Percentiles rank a stretch among this genome's conserved stretches.
Conservation (phyloP, 2,329 filamentous ascomycete species). For the Talaromyces sp. region DNA sequence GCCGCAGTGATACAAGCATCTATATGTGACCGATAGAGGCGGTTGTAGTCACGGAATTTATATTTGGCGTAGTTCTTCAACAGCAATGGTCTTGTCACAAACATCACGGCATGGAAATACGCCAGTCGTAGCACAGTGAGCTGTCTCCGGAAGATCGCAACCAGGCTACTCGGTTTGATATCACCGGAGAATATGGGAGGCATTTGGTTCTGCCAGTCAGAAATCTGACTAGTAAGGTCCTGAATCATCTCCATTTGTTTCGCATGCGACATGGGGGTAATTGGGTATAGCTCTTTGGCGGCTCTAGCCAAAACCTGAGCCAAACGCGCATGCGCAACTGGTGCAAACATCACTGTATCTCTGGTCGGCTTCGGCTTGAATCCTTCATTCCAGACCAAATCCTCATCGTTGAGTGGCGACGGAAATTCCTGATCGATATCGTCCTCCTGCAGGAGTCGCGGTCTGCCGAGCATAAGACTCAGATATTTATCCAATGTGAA, state of each 20-base stretch:
- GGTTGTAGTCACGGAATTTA: not conserved
- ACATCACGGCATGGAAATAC: not conserved
- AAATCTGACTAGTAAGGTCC: not conserved
- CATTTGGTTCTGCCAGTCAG: not conserved
- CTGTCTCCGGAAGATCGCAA: not conserved
- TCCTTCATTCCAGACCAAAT: not conserved
- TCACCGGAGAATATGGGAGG: not conserved
- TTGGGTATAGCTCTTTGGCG: not conserved
- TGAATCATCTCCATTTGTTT: not conserved
- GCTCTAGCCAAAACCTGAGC: not conserved
- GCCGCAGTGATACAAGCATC: not conserved
- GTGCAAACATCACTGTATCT: not conserved
- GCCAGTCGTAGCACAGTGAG: not conserved
- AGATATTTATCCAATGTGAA: slow-evolving; percentile 28
- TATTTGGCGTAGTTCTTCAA: not conserved
- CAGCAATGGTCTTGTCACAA: not conserved
- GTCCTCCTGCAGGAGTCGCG: slow-evolving; percentile 34
- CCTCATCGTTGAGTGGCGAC: not conserved
- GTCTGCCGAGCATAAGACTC: slow-evolving; percentile 37
- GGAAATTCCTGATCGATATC: slow-evolving; percentile 19
- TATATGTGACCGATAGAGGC: not conserved
- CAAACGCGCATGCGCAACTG: not conserved
- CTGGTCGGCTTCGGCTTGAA: not conserved
- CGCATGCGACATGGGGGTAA: not conserved
- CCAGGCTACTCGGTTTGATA: not conserved